These are phyloP conservation scores for Neoscytalidium dimidiatum DNA, from an alignment of 2,329 filamentous ascomycete genomes.

Conservation along the genomic window DNA sequence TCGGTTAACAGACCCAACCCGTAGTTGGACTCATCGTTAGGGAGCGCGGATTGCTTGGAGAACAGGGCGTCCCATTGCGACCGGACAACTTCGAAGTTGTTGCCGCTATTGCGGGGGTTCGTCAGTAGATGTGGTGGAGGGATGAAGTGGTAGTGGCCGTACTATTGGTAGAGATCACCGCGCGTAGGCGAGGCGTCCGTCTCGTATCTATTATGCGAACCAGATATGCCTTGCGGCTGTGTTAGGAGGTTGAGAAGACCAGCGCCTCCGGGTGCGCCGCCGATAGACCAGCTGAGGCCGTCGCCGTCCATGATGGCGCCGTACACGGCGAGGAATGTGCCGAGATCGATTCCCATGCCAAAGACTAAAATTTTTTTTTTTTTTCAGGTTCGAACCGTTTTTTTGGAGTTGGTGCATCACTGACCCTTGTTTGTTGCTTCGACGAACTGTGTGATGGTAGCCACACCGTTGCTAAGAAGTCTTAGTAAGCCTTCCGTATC, in stretches of 20 bases:
- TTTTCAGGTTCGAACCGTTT: too few relatives aligned
- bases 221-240: conserved; percentile 1
- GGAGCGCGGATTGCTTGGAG: neutral
- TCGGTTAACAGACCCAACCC: conserved; percentile 1
- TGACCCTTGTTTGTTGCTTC: neutral
- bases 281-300: conserved; percentile 5
- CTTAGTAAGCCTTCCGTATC: neutral
- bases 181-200: neutral
- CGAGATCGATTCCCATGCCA: conserved; percentile 5
- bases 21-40: conserved; percentile 7
- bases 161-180: conserved; percentile 6
- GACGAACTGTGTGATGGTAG: conserved; percentile 1
- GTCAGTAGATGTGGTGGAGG: neutral
- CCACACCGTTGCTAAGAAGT: neutral
- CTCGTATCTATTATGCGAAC: conserved; percentile 11
- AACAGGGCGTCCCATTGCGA: conserved; percentile 10
- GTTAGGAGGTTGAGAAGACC: conserved; percentile 1
- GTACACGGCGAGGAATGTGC: neutral
- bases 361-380: too few relatives aligned
- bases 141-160: neutral
- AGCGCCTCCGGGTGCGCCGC: neutral
- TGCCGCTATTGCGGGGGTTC: neutral
- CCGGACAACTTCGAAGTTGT: neutral
- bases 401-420: neutral
- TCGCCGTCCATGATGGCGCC: conserved; percentile 10